Conservation (phyloP, 2,329 filamentous ascomycete species). For the Alternaria panax region DNA sequence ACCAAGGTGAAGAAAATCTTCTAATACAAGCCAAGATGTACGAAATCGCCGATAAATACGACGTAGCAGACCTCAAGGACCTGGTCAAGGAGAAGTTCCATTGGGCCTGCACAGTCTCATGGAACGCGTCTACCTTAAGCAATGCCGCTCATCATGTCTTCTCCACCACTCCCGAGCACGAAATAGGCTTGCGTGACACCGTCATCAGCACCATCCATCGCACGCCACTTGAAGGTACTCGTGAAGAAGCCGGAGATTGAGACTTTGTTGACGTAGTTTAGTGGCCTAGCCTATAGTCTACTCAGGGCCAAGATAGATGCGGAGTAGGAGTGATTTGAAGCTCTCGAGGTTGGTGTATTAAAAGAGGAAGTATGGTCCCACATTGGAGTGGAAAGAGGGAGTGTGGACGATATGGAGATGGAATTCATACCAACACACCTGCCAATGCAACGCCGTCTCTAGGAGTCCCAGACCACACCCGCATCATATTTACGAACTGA, state of each 20-base stretch:
- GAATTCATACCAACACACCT: neutral
- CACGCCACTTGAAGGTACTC: neutral
- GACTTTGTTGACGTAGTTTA: neutral
- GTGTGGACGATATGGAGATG: neutral
- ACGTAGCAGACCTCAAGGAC: neutral
- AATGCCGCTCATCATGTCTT: neutral
- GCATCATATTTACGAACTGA: neutral
- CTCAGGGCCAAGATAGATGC: too few relatives aligned
- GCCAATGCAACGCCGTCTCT: neutral
- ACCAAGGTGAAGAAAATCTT: too few relatives aligned
- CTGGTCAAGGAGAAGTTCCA: neutral
- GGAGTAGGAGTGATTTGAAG: too few relatives aligned
- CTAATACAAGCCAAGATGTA: conserved; percentile 8
- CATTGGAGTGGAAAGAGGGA: too few relatives aligned
- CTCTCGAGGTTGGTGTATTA: too few relatives aligned
- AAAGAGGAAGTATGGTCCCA: too few relatives aligned
- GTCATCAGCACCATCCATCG: accelerated
- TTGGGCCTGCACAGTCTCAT: neutral
- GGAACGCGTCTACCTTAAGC: too few relatives aligned
- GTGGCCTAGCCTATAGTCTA: neutral
- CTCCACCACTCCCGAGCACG: neutral
- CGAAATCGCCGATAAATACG: conserved; percentile 5
- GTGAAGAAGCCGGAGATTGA: neutral
- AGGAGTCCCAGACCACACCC: neutral
- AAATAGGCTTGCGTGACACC: neutral